These are phyloP conservation scores for Ottelia alismoides DNA, from an alignment of 106 monocot genomes.

Conservation along the genomic window DNA sequence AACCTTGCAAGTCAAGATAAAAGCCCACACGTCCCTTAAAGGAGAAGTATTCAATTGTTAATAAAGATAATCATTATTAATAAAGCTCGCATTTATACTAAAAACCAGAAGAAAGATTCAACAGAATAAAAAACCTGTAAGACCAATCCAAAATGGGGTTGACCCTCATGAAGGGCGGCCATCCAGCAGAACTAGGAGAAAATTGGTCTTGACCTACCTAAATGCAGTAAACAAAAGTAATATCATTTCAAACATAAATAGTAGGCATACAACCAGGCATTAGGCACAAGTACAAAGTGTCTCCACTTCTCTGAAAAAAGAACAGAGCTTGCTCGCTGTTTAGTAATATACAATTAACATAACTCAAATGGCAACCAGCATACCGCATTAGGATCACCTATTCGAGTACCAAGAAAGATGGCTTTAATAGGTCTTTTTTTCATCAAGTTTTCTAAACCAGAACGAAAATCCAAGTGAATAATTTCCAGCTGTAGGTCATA, in stretches of 20 bases:
- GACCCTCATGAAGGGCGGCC: constrained; percentile 99
- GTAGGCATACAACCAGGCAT: too few relatives aligned
- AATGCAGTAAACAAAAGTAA: constrained; percentile 3
- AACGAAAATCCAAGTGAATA: constrained; percentile 80
- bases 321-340: too few relatives aligned
- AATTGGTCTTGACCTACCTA: constrained; percentile 99
- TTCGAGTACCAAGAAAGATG: constrained; percentile 97
- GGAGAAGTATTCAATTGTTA: constrained; percentile 10
- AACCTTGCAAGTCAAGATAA: constrained; percentile 83
- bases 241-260: too few relatives aligned
- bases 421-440: constrained; percentile 83
- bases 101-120: too few relatives aligned
- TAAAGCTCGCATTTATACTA: too few relatives aligned
- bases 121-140: constrained; percentile 90
- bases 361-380: too few relatives aligned
- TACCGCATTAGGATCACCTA: constrained; percentile 99
- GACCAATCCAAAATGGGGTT: constrained; percentile 99
- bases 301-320: too few relatives aligned
- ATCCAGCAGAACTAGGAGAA: constrained; percentile 90
- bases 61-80: too few relatives aligned
- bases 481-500: constrained; percentile 86
- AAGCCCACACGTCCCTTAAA: constrained; percentile 96
- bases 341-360: too few relatives aligned
- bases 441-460: constrained; percentile 68
- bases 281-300: too few relatives aligned